Evolutionary conservation across 2,329 filamentous ascomycete species (phyloP).

Genomic region (Fonsecaea pugnacius): DNA sequence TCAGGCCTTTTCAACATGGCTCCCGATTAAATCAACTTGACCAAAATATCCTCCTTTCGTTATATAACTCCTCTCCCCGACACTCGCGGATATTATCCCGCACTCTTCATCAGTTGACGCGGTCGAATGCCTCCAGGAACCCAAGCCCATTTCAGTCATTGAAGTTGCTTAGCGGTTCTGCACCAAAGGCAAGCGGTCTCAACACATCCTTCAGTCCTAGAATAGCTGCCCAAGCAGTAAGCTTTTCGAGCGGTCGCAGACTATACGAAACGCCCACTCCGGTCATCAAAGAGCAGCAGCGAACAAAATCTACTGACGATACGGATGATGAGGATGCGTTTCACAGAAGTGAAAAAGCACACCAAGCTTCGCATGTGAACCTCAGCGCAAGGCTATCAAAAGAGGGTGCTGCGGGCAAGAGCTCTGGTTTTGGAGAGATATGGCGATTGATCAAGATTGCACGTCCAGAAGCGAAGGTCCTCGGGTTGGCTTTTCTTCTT

Average conservation of each 20-base stretch:
- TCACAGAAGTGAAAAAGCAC: slow-evolving; percentile 78
- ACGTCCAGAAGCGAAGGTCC: slow-evolving; percentile 76
- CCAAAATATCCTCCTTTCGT: slow-evolving; percentile 36
- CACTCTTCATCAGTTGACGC: slow-evolving; percentile 7
- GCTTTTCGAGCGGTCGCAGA: slow-evolving; percentile 28
- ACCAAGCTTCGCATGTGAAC: slow-evolving; percentile 85
- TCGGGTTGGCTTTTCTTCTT: slow-evolving; percentile 79
- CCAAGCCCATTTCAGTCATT: background rate
- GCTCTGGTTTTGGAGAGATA: slow-evolving; percentile 73
- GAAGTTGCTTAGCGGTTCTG: background rate
- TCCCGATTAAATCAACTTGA: slow-evolving; percentile 32
- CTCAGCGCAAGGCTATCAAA: slow-evolving; percentile 85
- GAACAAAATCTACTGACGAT: slow-evolving; percentile 58
- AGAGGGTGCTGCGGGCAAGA: slow-evolving; percentile 63
- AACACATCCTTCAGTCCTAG: slow-evolving; percentile 1
- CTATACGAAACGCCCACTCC: slow-evolving; percentile 33
- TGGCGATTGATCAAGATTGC: slow-evolving; percentile 89
- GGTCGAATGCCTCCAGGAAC: background rate
- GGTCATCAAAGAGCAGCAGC: slow-evolving; percentile 30
- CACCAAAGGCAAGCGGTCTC: background rate
- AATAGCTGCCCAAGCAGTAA: slow-evolving; percentile 26
- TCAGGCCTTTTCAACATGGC: slow-evolving; percentile 34
- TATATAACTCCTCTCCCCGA: slow-evolving; percentile 37
- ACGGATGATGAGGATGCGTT: slow-evolving; percentile 57
- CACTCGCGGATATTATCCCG: slow-evolving; percentile 35